phyloP scores from a whole-genome alignment of 1,284 basidiomycete genomes.

The Porogramme epimiltina region DNA sequence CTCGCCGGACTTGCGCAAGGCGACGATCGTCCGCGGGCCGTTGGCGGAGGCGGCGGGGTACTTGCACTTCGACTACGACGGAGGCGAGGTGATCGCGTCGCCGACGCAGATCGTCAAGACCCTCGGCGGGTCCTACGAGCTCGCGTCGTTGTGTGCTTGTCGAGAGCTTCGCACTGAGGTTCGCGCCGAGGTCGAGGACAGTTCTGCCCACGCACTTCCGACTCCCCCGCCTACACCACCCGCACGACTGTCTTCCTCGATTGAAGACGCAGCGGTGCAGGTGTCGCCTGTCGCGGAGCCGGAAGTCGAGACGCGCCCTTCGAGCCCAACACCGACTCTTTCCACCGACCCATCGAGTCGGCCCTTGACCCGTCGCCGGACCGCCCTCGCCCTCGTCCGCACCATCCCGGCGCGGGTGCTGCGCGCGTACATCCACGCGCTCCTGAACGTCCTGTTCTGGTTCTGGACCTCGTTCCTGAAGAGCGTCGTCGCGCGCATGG shows the following conservation, averaged over 20 bases:
- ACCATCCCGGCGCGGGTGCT: slow-evolving; percentile 8
- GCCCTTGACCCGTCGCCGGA: background rate
- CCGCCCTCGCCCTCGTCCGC: slow-evolving; percentile 9
- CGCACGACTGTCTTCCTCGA: background rate
- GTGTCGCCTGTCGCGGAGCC: background rate
- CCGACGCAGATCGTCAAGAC: slow-evolving; percentile 1
- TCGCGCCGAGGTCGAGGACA: background rate
- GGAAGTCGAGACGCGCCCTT: background rate
- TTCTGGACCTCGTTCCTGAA: slow-evolving; percentile 17
- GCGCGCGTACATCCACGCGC: slow-evolving; percentile 16
- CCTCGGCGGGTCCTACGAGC: background rate
- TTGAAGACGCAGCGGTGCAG: too few species aligned
- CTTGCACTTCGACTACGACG: background rate
- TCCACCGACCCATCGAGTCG: too few species aligned
- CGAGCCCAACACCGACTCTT: background rate
- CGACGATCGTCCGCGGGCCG: background rate
- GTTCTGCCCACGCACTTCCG: slow-evolving; percentile 10
- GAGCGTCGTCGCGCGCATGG: slow-evolving; percentile 7
- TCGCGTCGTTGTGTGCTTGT: slow-evolving; percentile 8
- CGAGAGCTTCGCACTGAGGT: slow-evolving; percentile 3
- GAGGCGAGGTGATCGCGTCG: slow-evolving; percentile 8
- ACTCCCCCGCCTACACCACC: slow-evolving; percentile 29
- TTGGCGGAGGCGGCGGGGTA: background rate
- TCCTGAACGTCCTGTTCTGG: slow-evolving; percentile 21
- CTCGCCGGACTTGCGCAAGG: slow-evolving; percentile 1